Evolutionary conservation across 2,329 filamentous ascomycete genomes (phyloP), one percentile per base, ranked within the genome.

Genomic region (Pseudocercospora vitis): DNA sequence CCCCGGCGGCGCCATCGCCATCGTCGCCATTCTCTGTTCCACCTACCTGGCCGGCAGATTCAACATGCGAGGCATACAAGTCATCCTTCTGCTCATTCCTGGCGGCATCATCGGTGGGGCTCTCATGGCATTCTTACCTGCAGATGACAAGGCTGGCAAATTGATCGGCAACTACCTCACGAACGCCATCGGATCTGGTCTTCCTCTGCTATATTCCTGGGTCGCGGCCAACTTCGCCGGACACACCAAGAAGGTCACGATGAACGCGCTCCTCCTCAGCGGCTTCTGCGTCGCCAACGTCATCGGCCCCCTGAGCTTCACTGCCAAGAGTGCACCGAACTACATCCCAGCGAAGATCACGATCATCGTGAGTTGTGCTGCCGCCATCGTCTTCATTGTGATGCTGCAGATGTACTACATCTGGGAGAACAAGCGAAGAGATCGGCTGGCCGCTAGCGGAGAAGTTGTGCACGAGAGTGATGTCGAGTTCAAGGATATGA

Each of bases 201-300:
- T 74, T 4, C 68, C 70, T 4, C 57, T 76, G 3, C 52, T 74
- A 28, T 74, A 63, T 7, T 61, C 59, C 5, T 73, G 71, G 64
- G 59, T 68, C 2, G 63, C 65, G 2, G 66, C 67, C 2, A 73
- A 90, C 63, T 76, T 87, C 16, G 87, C 83, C 19, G 87, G 87
- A 0, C 85, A 88, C 61, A 89, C 86, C 1, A 90, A 90, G 73
- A 67, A 68, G 52, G 61, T 59, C 3, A 62, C 59, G 28, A 62
- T 86, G 8, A 89, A 89, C 8, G 85, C 86, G 5, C 78, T 82
- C 57, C 52, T 68, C n/a, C 57, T 68, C 26, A 65, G 68, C 48
- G 50, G 63, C 21, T 65, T 67, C 54, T 64, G 65, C 35, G 24
- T 68, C 3, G 77, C 73, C 11, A 75, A 74, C 56, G 73, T 75